These are phyloP conservation scores for Metschnikowia cubensis DNA, from an alignment of 805 yeast genomes.

Conservation along the genomic window DNA sequence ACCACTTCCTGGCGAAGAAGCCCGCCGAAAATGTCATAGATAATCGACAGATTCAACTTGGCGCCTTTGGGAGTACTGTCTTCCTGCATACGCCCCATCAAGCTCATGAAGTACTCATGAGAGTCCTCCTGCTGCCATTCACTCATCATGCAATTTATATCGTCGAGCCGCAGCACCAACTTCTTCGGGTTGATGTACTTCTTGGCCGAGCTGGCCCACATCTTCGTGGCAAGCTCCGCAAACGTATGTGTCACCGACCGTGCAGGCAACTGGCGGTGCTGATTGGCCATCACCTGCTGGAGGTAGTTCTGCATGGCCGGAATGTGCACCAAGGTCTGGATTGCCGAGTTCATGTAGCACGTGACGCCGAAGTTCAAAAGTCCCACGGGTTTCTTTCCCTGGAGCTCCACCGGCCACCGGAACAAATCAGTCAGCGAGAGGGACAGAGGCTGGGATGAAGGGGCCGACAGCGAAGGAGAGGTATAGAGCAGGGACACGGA, in stretches of 20 bases:
- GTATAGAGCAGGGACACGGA: background rate
- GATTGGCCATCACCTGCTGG: constrained; percentile 55
- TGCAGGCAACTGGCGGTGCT: constrained; percentile 40
- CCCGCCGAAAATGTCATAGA: constrained; percentile 95
- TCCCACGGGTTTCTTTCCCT: constrained; percentile 61
- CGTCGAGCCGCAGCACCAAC: constrained; percentile 66
- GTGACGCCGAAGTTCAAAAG: constrained; percentile 90
- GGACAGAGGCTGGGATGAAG: too few species aligned
- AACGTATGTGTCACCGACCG: constrained; percentile 61
- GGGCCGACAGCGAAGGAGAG: too few species aligned
- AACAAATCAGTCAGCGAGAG: background rate
- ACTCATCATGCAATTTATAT: constrained; percentile 93
- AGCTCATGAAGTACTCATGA: constrained; percentile 94
- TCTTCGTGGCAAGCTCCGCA: constrained; percentile 63
- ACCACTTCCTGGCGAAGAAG: constrained; percentile 77
- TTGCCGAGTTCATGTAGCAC: constrained; percentile 93
- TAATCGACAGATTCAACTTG: constrained; percentile 72
- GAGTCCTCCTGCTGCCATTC: constrained; percentile 98
- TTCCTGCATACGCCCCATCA: constrained; percentile 83
- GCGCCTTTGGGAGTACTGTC: constrained; percentile 89
- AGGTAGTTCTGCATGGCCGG: constrained; percentile 89
- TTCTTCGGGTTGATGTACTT: constrained; percentile 70
- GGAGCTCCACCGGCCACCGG: constrained; percentile 53
- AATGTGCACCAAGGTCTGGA: constrained; percentile 84
- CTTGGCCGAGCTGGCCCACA: constrained; percentile 47